A percentile compares a stretch with the other conserved stretches of the same genome.
Evolutionary conservation across 2,329 filamentous ascomycete species (phyloP).

Genomic region (Mariannaea sp.): DNA sequence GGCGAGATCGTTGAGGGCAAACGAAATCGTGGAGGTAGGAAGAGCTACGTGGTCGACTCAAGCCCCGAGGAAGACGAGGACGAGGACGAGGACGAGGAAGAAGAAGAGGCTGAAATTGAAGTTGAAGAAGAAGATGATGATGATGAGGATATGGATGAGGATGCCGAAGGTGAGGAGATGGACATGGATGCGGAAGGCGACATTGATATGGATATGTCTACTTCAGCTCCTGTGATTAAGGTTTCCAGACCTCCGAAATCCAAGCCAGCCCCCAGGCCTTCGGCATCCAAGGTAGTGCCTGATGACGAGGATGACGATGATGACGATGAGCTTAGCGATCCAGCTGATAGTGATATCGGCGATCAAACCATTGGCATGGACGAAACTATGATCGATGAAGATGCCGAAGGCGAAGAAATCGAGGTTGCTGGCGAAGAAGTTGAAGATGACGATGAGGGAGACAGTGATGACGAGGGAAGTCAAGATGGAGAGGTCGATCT

Average conservation of each 20-base stretch:
- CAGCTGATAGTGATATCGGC: constrained; percentile 54
- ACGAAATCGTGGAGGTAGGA: constrained; percentile 60
- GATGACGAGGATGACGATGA: constrained; percentile 54
- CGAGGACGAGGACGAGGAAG: constrained; percentile 42
- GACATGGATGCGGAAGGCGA: constrained; percentile 47
- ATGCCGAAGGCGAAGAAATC: constrained; percentile 54
- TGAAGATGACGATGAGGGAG: constrained; percentile 48
- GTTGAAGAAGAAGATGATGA: constrained; percentile 51
- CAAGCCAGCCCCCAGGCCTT: constrained; percentile 43
- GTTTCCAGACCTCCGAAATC: constrained; percentile 51
- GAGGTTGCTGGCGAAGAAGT: constrained; percentile 49
- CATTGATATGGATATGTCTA: constrained; percentile 51
- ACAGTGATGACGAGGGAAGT: constrained; percentile 53
- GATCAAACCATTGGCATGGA: constrained; percentile 48
- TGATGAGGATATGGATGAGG: constrained; percentile 45
- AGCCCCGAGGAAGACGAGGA: constrained; percentile 54
- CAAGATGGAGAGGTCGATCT: constrained; percentile 58
- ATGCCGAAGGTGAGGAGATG: constrained; percentile 50
- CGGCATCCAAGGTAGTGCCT: constrained; percentile 41
- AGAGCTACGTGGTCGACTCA: constrained; percentile 64
- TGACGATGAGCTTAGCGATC: constrained; percentile 60
- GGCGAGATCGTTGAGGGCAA: constrained; percentile 56
- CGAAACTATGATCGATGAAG: constrained; percentile 53
- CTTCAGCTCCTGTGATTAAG: constrained; percentile 51
- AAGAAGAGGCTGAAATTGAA: constrained; percentile 46